Base-by-base conservation (phyloP, 148 eudicot species). In the Chenopodium berlandieri region DNA sequence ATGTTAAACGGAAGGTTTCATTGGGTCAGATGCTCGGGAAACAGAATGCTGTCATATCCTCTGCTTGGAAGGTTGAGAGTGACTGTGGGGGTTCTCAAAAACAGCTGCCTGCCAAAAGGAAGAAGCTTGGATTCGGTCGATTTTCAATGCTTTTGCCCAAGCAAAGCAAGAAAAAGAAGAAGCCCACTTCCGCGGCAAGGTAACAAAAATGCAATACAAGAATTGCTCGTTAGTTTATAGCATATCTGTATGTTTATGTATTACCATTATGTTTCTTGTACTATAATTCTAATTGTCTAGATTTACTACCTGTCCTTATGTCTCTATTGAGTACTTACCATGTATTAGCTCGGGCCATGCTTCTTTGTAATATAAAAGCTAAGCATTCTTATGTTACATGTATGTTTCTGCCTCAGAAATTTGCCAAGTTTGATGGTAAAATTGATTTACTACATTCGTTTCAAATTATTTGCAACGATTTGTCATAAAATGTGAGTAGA, bases 11-110 rank as follows among this genome's bases (percentile, higher is more conserved):
- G 25, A 90, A 92, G 79, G 84, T 91, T 34, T 92, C 99, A 2
- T 85, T 96, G 37, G 97, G 87, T 72, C 95, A 96, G 82, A 94
- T 96, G 98, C 92, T 97, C 34, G 88, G 91, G 22, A 92, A 86
- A 83, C 89, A 83, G 68, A 89, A 69, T 76, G 84, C 71, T 30
- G 90, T 82, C 73, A 2, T 76, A 20, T 76, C 86, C 0, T 71
- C 85, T 9, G 84, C 81, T 47, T 78, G 86, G 88, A 89, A 84
- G 86, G 20, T 81, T 17, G 97, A 89, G 84, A 83, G 82, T 70
- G 91, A 85, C 19, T 75, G 75, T 16, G 75, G 47, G 4, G 78
- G 81, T 79, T 71, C 66, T 34, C 85, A 88, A 76, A 86, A 87
- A 2, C 19, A 56, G 77, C 48, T 84, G 72, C 86, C 91, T 17